Evolutionary conservation across 2,329 filamentous ascomycete species (phyloP).

Genomic region (Apiospora aurea): DNA sequence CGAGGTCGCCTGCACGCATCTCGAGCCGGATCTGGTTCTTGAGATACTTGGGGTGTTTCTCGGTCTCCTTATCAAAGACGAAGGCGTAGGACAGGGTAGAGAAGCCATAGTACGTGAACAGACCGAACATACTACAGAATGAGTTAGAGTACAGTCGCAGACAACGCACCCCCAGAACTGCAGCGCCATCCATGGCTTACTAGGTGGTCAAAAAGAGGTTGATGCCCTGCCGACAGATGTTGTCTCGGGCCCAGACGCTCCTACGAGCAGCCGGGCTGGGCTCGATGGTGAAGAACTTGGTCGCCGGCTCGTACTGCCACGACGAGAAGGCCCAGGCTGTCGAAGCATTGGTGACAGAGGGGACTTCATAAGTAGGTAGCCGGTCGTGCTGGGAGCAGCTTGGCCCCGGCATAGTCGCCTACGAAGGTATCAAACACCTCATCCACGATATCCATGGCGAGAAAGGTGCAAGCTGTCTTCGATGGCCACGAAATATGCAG

Average conservation of each 20-base stretch:
- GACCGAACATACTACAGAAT: slow-evolving; percentile 78
- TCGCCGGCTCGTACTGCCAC: slow-evolving; percentile 78
- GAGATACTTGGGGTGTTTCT: slow-evolving; percentile 91
- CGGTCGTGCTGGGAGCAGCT: slow-evolving; percentile 66
- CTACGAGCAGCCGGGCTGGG: slow-evolving; percentile 80
- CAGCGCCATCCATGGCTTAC: slow-evolving; percentile 61
- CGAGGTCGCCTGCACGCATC: slow-evolving; percentile 78
- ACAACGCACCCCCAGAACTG: neutral
- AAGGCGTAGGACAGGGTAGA: slow-evolving; percentile 85
- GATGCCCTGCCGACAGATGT: slow-evolving; percentile 75
- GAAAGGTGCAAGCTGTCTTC: neutral
- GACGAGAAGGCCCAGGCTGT: slow-evolving; percentile 59
- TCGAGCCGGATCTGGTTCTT: slow-evolving; percentile 91
- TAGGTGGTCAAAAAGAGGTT: slow-evolving; percentile 87
- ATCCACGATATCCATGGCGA: slow-evolving; percentile 87
- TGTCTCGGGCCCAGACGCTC: slow-evolving; percentile 80
- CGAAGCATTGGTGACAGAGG: slow-evolving; percentile 61
- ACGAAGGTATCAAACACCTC: slow-evolving; percentile 84
- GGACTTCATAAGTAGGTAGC: slow-evolving; percentile 61
- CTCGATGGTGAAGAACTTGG: slow-evolving; percentile 70
- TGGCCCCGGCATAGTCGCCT: slow-evolving; percentile 81
- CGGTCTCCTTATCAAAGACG: slow-evolving; percentile 89
- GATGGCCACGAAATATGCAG: neutral
- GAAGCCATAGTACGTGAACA: slow-evolving; percentile 84
- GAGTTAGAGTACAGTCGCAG: neutral